phyloP scores from a whole-genome alignment of 1,284 basidiomycete genomes.

The Calocybe gambosa region DNA sequence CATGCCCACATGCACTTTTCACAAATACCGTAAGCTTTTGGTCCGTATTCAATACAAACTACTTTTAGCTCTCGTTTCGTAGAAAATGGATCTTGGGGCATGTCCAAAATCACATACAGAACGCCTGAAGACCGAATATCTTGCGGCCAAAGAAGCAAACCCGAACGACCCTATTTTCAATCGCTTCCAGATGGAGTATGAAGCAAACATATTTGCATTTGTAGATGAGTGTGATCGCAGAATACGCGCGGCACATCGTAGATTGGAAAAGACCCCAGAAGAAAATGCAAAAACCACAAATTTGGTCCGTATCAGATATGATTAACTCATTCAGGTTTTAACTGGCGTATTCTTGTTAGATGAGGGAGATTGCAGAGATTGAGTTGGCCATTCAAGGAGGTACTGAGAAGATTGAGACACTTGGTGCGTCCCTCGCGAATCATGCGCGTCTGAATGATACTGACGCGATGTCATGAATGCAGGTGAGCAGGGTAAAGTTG shows the following conservation, averaged over 20 bases:
- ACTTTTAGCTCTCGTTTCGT: constrained; percentile 8
- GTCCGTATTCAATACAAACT: constrained; percentile 1
- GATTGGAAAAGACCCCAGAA: constrained; percentile 98
- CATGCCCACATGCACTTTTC: constrained; percentile 95
- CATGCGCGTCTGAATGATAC: constrained; percentile 7
- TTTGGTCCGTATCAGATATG: constrained; percentile 46
- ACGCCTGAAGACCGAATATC: constrained; percentile 88
- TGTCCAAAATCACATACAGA: constrained; percentile 97
- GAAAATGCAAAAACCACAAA: constrained; percentile 99
- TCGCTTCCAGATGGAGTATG: constrained; percentile 90
- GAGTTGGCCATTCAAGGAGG: constrained; percentile 97
- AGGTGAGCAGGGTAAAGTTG: constrained; percentile 97
- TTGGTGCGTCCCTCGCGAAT: constrained; percentile 50
- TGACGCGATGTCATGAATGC: constrained; percentile 1
- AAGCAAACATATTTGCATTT: constrained; percentile 91
- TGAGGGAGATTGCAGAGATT: constrained; percentile 99
- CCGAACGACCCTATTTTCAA: constrained; percentile 76
- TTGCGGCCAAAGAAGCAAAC: constrained; percentile 70
- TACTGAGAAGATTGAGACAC: constrained; percentile 94
- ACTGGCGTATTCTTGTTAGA: constrained; percentile 40
- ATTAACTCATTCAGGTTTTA: neutral
- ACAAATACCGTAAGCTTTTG: constrained; percentile 85
- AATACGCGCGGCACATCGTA: constrained; percentile 88
- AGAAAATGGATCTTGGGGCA: constrained; percentile 99
- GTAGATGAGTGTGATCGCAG: constrained; percentile 98